These are phyloP conservation scores for Chaetomium olivaceum DNA, from an alignment of 2,329 filamentous ascomycete species.

Conservation along the genomic window DNA sequence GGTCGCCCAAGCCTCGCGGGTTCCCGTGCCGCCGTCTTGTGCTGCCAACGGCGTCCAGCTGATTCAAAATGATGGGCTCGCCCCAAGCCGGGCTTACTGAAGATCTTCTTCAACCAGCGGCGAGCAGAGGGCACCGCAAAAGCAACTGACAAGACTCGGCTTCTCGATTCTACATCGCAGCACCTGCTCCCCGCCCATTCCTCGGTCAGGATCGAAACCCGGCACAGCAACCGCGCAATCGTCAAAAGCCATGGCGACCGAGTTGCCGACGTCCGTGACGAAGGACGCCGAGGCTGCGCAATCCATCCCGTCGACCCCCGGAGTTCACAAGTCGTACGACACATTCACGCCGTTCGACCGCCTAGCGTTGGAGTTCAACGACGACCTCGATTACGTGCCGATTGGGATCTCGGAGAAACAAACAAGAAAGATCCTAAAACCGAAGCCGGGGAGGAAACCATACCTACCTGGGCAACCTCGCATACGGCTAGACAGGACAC, in stretches of 20 bases:
- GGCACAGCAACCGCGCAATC: neutral
- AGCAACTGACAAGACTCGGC: neutral
- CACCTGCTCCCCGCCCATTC: neutral
- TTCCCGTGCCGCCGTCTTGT: conserved; percentile 16
- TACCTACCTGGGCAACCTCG: conserved; percentile 35
- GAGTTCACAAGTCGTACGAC: neutral
- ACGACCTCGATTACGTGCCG: conserved; percentile 21
- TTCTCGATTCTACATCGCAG: neutral
- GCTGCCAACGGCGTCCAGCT: conserved; percentile 13
- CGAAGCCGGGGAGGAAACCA: conserved; percentile 19
- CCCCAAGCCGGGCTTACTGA: neutral
- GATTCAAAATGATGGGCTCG: conserved; percentile 9
- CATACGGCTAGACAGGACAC: conserved; percentile 23
- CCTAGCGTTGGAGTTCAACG: conserved; percentile 21
- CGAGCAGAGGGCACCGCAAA: neutral
- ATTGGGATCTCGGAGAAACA: conserved; percentile 3
- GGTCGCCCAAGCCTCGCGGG: neutral
- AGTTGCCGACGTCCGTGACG: neutral
- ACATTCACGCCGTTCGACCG: conserved; percentile 15
- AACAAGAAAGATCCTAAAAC: conserved; percentile 18
- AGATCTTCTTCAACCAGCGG: neutral
- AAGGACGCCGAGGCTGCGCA: neutral
- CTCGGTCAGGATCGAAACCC: neutral
- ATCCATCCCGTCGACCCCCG: neutral
- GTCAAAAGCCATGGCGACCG: conserved; percentile 7